These are phyloP conservation scores for Yarrowia divulgata DNA, from an alignment of 805 yeast genomes.

Conservation along the genomic window DNA sequence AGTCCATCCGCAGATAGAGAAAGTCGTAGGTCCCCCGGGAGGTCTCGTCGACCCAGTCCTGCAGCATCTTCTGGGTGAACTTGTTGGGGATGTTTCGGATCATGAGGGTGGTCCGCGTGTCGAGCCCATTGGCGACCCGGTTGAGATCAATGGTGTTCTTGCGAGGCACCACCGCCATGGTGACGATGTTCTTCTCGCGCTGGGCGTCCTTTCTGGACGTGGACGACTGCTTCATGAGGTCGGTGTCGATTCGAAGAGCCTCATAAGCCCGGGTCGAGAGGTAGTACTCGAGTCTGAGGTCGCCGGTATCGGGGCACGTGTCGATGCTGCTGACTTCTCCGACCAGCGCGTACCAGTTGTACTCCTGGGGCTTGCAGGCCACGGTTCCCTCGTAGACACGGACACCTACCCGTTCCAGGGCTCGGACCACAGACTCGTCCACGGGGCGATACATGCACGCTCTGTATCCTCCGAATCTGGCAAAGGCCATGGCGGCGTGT, in stretches of 20 bases:
- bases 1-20: conserved; percentile 60
- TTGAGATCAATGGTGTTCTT: conserved; percentile 53
- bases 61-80: conserved; percentile 56
- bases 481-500: conserved; percentile 15
- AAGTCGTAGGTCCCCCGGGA: conserved; percentile 53
- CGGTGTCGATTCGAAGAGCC: conserved; percentile 22
- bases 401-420: conserved; percentile 8
- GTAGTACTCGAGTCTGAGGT: conserved; percentile 23
- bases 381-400: conserved; percentile 8
- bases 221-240: conserved; percentile 26
- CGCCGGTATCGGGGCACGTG: conserved; percentile 23
- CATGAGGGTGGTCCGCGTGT: conserved; percentile 60
- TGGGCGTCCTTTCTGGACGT: conserved; percentile 22
- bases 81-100: conserved; percentile 63
- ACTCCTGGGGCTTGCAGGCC: conserved; percentile 27
- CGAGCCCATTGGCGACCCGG: conserved; percentile 54
- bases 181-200: conserved; percentile 42
- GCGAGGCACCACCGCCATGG: conserved; percentile 48
- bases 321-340: conserved; percentile 16
- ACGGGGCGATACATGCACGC: not conserved
- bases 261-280: conserved; percentile 25
- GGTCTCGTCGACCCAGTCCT: conserved; percentile 57
- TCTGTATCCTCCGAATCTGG: not conserved
- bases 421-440: conserved; percentile 1
- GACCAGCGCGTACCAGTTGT: conserved; percentile 32